A percentile compares a stretch with the other conserved stretches of the same genome.
Evolutionary conservation across 2,329 filamentous ascomycete species (phyloP).

Genomic region (Epichloe festucae): DNA sequence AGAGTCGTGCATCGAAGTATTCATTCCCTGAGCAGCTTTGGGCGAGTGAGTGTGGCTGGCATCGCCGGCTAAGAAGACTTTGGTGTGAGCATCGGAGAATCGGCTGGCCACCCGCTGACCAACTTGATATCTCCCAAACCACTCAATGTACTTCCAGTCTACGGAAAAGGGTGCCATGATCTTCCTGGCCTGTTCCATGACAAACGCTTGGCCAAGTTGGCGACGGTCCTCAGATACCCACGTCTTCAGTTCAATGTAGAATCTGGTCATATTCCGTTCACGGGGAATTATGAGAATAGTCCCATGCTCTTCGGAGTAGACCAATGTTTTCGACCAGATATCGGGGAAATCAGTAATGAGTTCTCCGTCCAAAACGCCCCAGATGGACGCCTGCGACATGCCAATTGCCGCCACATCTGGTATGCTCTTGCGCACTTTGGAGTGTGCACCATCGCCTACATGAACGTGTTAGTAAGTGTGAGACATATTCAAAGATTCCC

Average conservation of each 20-base stretch:
- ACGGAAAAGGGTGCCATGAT: conserved; percentile 46
- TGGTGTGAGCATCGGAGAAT: conserved; percentile 48
- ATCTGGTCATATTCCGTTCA: conserved; percentile 58
- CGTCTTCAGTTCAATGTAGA: conserved; percentile 45
- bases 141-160: conserved; percentile 47
- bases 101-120: conserved; percentile 57
- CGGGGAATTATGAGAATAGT: conserved; percentile 63
- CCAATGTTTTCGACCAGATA: conserved; percentile 60
- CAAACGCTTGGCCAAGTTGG: conserved; percentile 46
- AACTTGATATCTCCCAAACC: conserved; percentile 62
- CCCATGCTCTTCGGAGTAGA: conserved; percentile 53
- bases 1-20: conserved; percentile 46
- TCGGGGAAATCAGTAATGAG: conserved; percentile 62
- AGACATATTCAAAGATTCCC: background rate
- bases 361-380: conserved; percentile 61
- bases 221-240: conserved; percentile 26
- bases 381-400: conserved; percentile 41
- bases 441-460: conserved; percentile 55
- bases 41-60: conserved; percentile 62
- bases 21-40: conserved; percentile 58
- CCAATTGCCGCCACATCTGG: conserved; percentile 41
- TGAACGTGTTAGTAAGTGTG: background rate
- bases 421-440: conserved; percentile 54
- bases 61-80: conserved; percentile 58
- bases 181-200: conserved; percentile 52